These are phyloP conservation scores for Mycocentrospora acerina DNA, from an alignment of 2,329 filamentous ascomycete genomes.

Conservation along the genomic window DNA sequence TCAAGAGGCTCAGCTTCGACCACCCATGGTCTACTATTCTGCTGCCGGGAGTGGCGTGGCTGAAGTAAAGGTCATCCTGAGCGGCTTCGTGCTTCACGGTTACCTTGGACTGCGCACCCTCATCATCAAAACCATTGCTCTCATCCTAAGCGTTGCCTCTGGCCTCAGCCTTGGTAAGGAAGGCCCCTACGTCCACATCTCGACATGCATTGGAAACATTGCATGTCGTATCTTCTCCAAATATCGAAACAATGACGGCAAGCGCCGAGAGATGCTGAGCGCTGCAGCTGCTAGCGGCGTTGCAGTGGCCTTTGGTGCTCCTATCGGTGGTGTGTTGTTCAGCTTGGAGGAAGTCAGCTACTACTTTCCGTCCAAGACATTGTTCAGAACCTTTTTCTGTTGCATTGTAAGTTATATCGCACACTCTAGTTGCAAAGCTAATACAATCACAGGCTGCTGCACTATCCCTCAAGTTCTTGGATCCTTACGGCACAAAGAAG, in stretches of 20 bases:
- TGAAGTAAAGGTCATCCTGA: constrained; percentile 96
- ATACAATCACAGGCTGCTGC: constrained; percentile 60
- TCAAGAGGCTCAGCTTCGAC: constrained; percentile 44
- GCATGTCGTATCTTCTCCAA: constrained; percentile 91
- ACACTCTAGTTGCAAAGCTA: constrained; percentile 8
- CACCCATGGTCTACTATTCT: constrained; percentile 91
- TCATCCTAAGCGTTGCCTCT: constrained; percentile 87
- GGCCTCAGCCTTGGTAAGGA: constrained; percentile 94
- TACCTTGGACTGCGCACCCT: constrained; percentile 89
- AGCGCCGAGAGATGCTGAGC: constrained; percentile 89
- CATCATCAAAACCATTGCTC: constrained; percentile 76
- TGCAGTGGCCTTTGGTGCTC: constrained; percentile 90
- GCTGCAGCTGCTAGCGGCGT: constrained; percentile 90
- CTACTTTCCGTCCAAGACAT: constrained; percentile 95
- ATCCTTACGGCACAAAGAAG: constrained; percentile 94
- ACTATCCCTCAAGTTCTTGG: constrained; percentile 87
- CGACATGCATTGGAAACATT: constrained; percentile 93
- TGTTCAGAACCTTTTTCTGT: constrained; percentile 97
- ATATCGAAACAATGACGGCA: constrained; percentile 91
- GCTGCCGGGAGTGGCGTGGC: constrained; percentile 95
- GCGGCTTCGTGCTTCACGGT: constrained; percentile 93
- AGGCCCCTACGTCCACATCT: constrained; percentile 95
- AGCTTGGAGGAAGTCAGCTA: constrained; percentile 94
- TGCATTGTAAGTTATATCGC: constrained; percentile 67
- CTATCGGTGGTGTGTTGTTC: constrained; percentile 86